Evolutionary conservation across 1,284 basidiomycete genomes (phyloP), one percentile per base, ranked within the genome.

Genomic region (Sporisorium iseilematis-ciliati): DNA sequence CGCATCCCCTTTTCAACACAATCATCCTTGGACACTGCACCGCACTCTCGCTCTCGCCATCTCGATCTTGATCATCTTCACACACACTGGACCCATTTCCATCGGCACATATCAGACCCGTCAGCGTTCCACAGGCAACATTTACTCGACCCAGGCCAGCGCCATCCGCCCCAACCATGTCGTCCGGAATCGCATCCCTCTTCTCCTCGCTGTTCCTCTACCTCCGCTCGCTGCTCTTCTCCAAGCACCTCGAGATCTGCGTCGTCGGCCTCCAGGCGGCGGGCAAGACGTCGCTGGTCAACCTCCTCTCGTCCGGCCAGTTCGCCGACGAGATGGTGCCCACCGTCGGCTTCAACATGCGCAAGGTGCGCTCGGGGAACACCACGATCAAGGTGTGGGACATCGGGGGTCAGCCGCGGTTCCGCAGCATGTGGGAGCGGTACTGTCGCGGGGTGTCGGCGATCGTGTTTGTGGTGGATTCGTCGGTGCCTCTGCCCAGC

Each of bases 391-490:
- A 94, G 86, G 91, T 97, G 51, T 97, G 95, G 95, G 95, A 97
- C 85, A 93, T 97, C 38, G 71, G 94, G 88, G 95, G 95, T 18
- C 95, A 97, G 87, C 93, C 95, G 2, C 92, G 94, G 82, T 99
- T 97, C 82, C 90, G 95, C 51, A 87, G 87, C 54, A 89, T 90
- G 88, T 89, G 94, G 96, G 94, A 97, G 86, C 88, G 96, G 45
- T 99, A 98, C 85, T 97, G 95, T 85, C 90, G 92, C 65, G 95
- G 95, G 11, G 94, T 95, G 0, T 93, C 95, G 80, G 95, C 95
- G 8, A 92, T 99, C 50, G 90, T 98, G 91, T 97, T 86, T 83
- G 93, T 88, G 25, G 55, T 66, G 25, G 66, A 73, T 52, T 72
- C 70, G 5, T 63, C 77, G n/a, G 46, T 74, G 16, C 56, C 63